Evolutionary conservation across 495 filamentous ascomycete genomes (phyloP).

Genomic region (Neurospora sp.): DNA sequence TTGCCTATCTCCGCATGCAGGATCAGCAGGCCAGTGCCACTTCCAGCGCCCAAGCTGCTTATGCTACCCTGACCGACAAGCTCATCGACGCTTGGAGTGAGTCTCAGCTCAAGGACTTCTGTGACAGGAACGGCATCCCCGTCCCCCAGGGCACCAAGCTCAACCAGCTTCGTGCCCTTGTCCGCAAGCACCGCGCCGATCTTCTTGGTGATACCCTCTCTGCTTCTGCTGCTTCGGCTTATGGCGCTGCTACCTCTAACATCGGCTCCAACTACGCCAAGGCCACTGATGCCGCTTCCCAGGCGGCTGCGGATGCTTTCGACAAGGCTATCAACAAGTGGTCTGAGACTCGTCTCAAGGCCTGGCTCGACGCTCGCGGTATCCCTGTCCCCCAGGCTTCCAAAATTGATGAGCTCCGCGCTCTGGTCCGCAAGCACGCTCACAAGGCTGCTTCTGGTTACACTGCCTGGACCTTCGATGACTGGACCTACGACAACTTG

Average conservation of each 20-base stretch:
- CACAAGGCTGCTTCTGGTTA: constrained; percentile 65
- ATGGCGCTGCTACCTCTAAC: constrained; percentile 72
- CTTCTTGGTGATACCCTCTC: constrained; percentile 58
- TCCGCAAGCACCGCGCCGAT: constrained; percentile 75
- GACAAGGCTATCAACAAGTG: constrained; percentile 51
- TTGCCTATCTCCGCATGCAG: constrained; percentile 56
- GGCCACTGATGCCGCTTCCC: constrained; percentile 59
- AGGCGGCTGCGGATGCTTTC: constrained; percentile 60
- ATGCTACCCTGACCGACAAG: constrained; percentile 64
- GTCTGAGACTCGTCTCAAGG: constrained; percentile 69
- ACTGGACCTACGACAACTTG: constrained; percentile 67
- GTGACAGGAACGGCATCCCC: constrained; percentile 77
- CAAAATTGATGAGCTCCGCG: constrained; percentile 71
- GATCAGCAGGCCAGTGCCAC: constrained; percentile 51
- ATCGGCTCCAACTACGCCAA: constrained; percentile 68
- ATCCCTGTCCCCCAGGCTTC: constrained; percentile 64
- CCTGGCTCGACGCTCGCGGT: constrained; percentile 57
- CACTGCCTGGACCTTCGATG: constrained; percentile 77
- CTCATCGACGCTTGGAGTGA: constrained; percentile 88
- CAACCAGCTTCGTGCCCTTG: constrained; percentile 86
- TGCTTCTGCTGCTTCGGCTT: constrained; percentile 51
- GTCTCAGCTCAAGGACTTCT: constrained; percentile 78
- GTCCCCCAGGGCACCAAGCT: constrained; percentile 81
- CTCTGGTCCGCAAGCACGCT: constrained; percentile 58
- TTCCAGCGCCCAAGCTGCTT: constrained; percentile 56